These are phyloP conservation scores for Nigrospora osmanthi DNA, from an alignment of 2,329 filamentous ascomycete genomes.

Conservation along the genomic window DNA sequence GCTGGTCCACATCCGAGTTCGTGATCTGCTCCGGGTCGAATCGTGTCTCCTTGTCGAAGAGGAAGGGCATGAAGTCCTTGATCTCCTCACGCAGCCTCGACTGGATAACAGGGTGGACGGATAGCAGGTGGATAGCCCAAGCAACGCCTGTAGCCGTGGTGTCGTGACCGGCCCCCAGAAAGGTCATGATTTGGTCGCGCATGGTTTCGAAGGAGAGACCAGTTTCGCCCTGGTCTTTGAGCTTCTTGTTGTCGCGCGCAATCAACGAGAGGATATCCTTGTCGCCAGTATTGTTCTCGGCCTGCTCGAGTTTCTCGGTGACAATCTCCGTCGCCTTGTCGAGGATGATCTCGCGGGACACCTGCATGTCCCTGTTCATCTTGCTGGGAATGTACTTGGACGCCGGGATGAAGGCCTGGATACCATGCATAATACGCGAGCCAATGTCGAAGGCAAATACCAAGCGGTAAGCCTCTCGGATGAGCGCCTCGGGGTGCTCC, in stretches of 20 bases:
- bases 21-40: conserved; percentile 19
- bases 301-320: conserved; percentile 23
- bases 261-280: conserved; percentile 32
- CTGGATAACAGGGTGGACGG: conserved; percentile 29
- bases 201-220: conserved; percentile 27
- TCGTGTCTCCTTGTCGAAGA: conserved; percentile 25
- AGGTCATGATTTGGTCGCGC: conserved; percentile 30
- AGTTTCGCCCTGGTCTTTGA: conserved; percentile 24
- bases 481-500: conserved; percentile 23
- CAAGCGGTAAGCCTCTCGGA: conserved; percentile 30
- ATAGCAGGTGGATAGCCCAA: conserved; percentile 33
- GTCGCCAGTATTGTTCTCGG: conserved; percentile 18
- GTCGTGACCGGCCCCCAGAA: conserved; percentile 33
- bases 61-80: conserved; percentile 23
- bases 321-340: conserved; percentile 26
- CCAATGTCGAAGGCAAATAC: conserved; percentile 31
- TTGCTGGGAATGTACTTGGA: conserved; percentile 28
- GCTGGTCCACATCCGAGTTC: conserved; percentile 26
- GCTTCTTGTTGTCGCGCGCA: conserved; percentile 30
- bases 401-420: conserved; percentile 31
- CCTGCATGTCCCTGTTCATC: conserved; percentile 28
- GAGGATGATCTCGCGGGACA: conserved; percentile 24
- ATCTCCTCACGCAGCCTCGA: conserved; percentile 30
- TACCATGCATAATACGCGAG: conserved; percentile 28
- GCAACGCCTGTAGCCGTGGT: conserved; percentile 34